These are phyloP conservation scores for Wickerhamiella azyma DNA, from an alignment of 805 yeast species.

Conservation along the genomic window DNA sequence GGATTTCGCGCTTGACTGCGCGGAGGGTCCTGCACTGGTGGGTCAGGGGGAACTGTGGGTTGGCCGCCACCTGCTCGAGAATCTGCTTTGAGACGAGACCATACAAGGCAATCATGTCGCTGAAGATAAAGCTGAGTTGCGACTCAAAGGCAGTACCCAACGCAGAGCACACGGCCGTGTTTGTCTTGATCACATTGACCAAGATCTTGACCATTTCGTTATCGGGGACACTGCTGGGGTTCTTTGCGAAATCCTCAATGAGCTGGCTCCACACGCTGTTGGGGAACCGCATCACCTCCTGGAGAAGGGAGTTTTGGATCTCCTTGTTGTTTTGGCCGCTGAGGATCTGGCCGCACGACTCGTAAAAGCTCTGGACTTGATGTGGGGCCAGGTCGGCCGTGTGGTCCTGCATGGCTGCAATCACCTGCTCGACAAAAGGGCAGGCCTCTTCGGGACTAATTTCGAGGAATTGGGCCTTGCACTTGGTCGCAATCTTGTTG, in stretches of 20 bases:
- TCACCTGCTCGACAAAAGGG: constrained; percentile 86
- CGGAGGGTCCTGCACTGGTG: constrained; percentile 91
- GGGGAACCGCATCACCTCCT: constrained; percentile 78
- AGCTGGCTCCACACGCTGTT: constrained; percentile 91
- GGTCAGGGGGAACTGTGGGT: constrained; percentile 77
- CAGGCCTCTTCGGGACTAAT: constrained; percentile 73
- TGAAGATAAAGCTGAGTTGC: constrained; percentile 75
- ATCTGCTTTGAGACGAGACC: constrained; percentile 80
- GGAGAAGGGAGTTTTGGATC: constrained; percentile 55
- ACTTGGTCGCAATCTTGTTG: constrained; percentile 86
- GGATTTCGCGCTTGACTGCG: constrained; percentile 88
- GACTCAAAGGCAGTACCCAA: constrained; percentile 83
- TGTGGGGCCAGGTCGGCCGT: constrained; percentile 92
- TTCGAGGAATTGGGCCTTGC: constrained; percentile 88
- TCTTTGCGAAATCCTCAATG: constrained; percentile 65
- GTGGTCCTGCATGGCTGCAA: constrained; percentile 64
- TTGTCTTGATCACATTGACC: constrained; percentile 88
- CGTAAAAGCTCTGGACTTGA: constrained; percentile 95
- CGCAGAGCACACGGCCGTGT: constrained; percentile 88
- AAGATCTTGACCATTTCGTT: constrained; percentile 81
- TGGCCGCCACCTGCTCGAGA: constrained; percentile 53
- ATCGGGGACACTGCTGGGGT: constrained; percentile 28
- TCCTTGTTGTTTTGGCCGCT: constrained; percentile 68
- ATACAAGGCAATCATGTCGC: constrained; percentile 80
- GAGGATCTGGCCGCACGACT: constrained; percentile 89